A percentile compares a stretch with the other conserved stretches of the same genome.
Evolutionary conservation across 768 basidiomycete genomes (phyloP).

Genomic region (Leucocoprinus leucothites): DNA sequence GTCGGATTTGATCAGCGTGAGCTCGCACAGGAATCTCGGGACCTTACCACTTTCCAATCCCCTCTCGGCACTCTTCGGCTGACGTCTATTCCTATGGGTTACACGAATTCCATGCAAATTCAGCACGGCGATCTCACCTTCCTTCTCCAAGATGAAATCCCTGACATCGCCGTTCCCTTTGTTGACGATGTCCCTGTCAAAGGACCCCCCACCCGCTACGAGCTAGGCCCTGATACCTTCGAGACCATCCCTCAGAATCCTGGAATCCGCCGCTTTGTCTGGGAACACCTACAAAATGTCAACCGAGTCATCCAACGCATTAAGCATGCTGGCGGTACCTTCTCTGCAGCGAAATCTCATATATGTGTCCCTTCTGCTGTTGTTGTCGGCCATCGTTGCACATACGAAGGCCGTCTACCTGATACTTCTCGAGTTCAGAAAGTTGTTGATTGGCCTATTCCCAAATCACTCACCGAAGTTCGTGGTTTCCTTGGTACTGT

Average conservation of each 20-base stretch:
- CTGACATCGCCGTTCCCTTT: slow-evolving; percentile 18
- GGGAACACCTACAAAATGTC: too few species aligned
- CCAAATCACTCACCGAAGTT: too few species aligned
- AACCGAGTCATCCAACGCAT: too few species aligned
- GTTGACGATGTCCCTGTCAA: slow-evolving; percentile 25
- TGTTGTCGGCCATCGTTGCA: slow-evolving; percentile 34
- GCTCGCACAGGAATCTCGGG: slow-evolving; percentile 21
- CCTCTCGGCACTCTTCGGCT: slow-evolving; percentile 27
- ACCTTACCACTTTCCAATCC: slow-evolving; percentile 39
- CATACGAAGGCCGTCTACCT: slow-evolving; percentile 26
- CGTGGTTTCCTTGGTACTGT: too few species aligned
- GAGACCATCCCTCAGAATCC: too few species aligned
- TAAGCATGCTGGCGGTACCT: too few species aligned
- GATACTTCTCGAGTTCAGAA: slow-evolving; percentile 19
- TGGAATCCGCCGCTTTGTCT: too few species aligned
- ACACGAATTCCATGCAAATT: slow-evolving; percentile 22
- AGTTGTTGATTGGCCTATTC: too few species aligned
- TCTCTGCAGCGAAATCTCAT: slow-evolving; percentile 20
- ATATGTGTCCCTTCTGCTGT: slow-evolving; percentile 16
- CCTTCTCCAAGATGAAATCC: slow-evolving; percentile 28
- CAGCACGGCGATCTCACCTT: slow-evolving; percentile 30
- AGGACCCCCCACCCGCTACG: too few species aligned
- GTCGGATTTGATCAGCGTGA: slow-evolving; percentile 31
- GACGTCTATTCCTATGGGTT: too few species aligned
- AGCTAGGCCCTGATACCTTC: too few species aligned